Evolutionary conservation across 768 basidiomycete genomes (phyloP).

Genomic region (Xanthoconium stramineum): DNA sequence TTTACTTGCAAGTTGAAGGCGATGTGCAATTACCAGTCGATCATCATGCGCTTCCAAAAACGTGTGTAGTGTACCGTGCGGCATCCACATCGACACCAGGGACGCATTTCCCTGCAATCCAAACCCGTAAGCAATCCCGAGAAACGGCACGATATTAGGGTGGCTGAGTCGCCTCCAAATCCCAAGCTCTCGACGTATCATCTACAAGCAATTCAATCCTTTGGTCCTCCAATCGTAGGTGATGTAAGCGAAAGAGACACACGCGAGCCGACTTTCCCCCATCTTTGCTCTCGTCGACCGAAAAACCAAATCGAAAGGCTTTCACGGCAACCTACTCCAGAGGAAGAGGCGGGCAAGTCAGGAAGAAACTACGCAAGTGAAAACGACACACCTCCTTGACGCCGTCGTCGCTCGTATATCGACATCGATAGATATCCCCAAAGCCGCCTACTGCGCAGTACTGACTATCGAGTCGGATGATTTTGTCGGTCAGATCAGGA

Average conservation of each 20-base stretch:
- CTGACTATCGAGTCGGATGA: neutral
- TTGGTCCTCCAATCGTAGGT: neutral
- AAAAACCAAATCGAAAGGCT: conserved; percentile 4
- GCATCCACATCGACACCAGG: conserved; percentile 8
- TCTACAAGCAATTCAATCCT: too few species aligned
- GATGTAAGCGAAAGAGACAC: neutral
- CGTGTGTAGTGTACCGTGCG: neutral
- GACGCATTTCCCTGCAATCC: neutral
- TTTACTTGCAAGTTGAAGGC: conserved; percentile 2
- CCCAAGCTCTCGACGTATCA: conserved; percentile 2
- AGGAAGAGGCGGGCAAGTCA: neutral
- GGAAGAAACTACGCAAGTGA: neutral
- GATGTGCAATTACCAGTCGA: neutral
- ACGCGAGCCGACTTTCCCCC: neutral
- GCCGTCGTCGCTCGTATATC: neutral
- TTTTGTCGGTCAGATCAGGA: neutral
- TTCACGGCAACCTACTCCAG: conserved; percentile 3
- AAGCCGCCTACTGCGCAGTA: neutral
- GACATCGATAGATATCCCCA: neutral
- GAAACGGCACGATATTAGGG: conserved; percentile 1
- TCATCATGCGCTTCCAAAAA: neutral
- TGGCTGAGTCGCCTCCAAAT: conserved; percentile 3
- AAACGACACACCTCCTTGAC: neutral
- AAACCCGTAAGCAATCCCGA: neutral
- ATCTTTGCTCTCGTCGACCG: neutral